Evolutionary conservation across 139 green algal species (phyloP).

Genomic region (Diplosphaera chodatii): DNA sequence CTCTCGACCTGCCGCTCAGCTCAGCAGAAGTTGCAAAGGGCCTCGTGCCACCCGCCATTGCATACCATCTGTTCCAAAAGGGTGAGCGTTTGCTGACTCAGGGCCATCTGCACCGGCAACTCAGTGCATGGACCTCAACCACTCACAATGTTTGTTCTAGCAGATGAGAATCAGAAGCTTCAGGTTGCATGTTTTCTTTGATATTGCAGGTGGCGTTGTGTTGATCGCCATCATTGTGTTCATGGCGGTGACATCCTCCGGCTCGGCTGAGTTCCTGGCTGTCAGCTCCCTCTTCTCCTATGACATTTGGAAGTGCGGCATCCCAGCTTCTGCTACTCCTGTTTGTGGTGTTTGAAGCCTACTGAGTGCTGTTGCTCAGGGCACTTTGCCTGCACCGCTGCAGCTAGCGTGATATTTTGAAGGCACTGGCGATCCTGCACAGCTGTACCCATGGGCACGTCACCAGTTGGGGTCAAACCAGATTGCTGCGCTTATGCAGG

Average conservation of each 20-base stretch:
- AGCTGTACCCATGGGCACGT: too few relatives aligned
- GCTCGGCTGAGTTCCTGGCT: constrained; percentile 83
- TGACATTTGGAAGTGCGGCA: constrained; percentile 41
- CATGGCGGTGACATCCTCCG: constrained; percentile 84
- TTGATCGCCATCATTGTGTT: constrained; percentile 70
- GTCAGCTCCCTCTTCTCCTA: constrained; percentile 82
- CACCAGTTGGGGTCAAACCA: too few relatives aligned
- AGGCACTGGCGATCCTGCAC: too few relatives aligned
- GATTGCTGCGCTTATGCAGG: not conserved
- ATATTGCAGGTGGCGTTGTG: constrained; percentile 46
- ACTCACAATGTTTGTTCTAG: too few relatives aligned
- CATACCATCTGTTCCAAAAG: constrained; percentile 8
- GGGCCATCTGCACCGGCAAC: too few relatives aligned
- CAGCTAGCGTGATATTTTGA: too few relatives aligned
- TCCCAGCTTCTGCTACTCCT: not conserved
- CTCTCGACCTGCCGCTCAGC: constrained; percentile 11
- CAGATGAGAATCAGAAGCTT: too few relatives aligned
- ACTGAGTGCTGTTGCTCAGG: too few relatives aligned
- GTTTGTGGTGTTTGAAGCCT: too few relatives aligned
- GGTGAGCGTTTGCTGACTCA: not conserved
- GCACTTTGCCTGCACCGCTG: too few relatives aligned
- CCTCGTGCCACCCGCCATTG: constrained; percentile 10
- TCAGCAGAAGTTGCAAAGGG: constrained; percentile 1
- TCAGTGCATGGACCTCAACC: too few relatives aligned
- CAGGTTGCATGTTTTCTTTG: too few relatives aligned